Base-by-base conservation (phyloP, 164 flowering plant species). In the Akebia trifoliata region DNA sequence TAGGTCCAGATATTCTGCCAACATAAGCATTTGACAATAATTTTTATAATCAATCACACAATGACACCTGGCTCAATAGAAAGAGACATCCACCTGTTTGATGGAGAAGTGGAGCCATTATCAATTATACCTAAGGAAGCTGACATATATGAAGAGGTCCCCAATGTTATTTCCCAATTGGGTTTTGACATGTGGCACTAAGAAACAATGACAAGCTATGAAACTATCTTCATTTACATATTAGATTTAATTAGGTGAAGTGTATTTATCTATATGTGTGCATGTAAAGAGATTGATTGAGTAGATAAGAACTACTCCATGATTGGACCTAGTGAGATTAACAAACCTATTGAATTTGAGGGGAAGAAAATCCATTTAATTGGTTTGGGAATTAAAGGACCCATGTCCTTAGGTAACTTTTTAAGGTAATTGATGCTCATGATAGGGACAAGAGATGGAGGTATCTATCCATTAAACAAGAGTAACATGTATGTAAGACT, bases 51-150 rank as follows among this genome's bases (percentile, higher is more conserved):
- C 15, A 37, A 37, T 11, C 4, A 17, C 30, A 17, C 1, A 34
- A 4, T 4, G 36, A 35, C 62, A 59, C 8, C 37, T 59, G 62
- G 44, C 35, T n/a, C 8, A 49, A 17, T 6, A n/a, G 45, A 59
- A 48, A 56, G 54, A 24, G 54, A 36, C 44, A 4, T 6, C 54
- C 47, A 59, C 54, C 37, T 59, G 54, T 54, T 2, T 43, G 38
- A 43, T 44, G 46, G 9, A 22, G 14, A 32, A 20, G 47, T 43
- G 35, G 48, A 39, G 50, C 31, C 50, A 42, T 43, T 10, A 56
- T 15, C 26, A 29, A 25, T 36, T 24, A 18, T n/a, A 18, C 38
- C 21, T 24, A 8, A 25, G 43, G 35, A 56, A 56, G 59, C 25
- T 15, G 59, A 56, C 26, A 40, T 40, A 8, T 36, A 17, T 28